These are phyloP conservation scores for Cladosporium halotolerans DNA, from an alignment of 2,329 filamentous ascomycete genomes.

Conservation along the genomic window DNA sequence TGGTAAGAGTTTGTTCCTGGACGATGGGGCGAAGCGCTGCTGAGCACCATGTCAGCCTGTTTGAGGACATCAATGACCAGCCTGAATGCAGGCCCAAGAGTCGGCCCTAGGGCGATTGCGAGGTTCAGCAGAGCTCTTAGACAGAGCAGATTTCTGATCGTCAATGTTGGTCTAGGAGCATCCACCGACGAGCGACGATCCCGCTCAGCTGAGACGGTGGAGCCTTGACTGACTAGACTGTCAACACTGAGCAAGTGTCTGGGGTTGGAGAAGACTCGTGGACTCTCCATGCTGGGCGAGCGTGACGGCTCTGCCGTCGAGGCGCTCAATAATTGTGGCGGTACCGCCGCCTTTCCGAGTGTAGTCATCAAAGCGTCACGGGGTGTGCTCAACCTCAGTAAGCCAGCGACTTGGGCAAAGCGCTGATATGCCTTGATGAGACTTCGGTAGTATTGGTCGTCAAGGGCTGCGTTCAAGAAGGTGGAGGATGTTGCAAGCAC, in stretches of 20 bases:
- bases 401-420: slow-evolving; percentile 86
- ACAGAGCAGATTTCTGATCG: slow-evolving; percentile 84
- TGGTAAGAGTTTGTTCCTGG: slow-evolving; percentile 16
- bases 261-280: slow-evolving; percentile 62
- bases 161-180: slow-evolving; percentile 52
- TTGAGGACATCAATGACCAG: slow-evolving; percentile 90
- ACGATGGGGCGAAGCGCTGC: slow-evolving; percentile 33
- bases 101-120: slow-evolving; percentile 88
- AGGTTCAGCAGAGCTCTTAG: slow-evolving; percentile 87
- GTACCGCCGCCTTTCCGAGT: slow-evolving; percentile 85
- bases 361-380: slow-evolving; percentile 93
- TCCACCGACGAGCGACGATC: slow-evolving; percentile 55
- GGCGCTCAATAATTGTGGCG: slow-evolving; percentile 58
- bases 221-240: slow-evolving; percentile 55
- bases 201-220: slow-evolving; percentile 50
- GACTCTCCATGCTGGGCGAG: slow-evolving; percentile 41
- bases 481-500: slow-evolving; percentile 92
- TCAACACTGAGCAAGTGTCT: slow-evolving; percentile 70
- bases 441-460: slow-evolving; percentile 88
- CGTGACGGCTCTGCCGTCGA: slow-evolving; percentile 26
- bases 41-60: slow-evolving; percentile 81
- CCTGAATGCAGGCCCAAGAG: slow-evolving; percentile 75
- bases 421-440: slow-evolving; percentile 91
- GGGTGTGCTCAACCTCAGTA: slow-evolving; percentile 76
- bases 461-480: slow-evolving; percentile 84